A percentile compares a stretch with the other conserved stretches of the same genome.
Conservation (phyloP, 495 filamentous ascomycete species). For the Usnea hakonensis region DNA sequence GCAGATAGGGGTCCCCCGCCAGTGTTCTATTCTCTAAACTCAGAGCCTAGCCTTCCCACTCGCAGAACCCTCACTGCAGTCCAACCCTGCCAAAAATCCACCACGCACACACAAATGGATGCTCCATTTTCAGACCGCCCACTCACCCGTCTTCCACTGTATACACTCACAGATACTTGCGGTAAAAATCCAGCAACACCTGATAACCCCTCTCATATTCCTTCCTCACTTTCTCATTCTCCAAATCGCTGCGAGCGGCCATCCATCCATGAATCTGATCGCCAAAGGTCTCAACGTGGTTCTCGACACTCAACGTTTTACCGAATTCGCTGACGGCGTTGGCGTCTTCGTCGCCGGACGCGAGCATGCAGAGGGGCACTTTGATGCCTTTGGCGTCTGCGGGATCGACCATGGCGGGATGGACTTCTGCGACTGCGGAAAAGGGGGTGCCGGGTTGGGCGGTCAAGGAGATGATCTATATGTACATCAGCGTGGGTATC, state of each 20-base stretch:
- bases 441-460: slow-evolving; percentile 54
- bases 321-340: slow-evolving; percentile 67
- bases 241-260: slow-evolving; percentile 64
- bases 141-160: slow-evolving; percentile 7
- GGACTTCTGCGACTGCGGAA: slow-evolving; percentile 59
- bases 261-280: slow-evolving; percentile 90
- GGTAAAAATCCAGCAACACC: slow-evolving; percentile 65
- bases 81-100: not conserved
- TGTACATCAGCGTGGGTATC: too few species aligned
- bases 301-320: slow-evolving; percentile 53
- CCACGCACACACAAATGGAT: not conserved
- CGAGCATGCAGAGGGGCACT: slow-evolving; percentile 57
- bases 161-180: slow-evolving; percentile 58
- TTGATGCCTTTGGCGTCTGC: slow-evolving; percentile 60
- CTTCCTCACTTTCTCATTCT: slow-evolving; percentile 55
- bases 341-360: slow-evolving; percentile 57
- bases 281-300: slow-evolving; percentile 70
- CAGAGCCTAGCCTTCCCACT: not conserved
- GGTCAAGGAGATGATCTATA: slow-evolving; percentile 53
- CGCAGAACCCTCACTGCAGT: not conserved
- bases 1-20: not conserved
- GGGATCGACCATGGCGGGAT: slow-evolving; percentile 86
- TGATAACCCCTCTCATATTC: slow-evolving; percentile 79
- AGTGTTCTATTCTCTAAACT: not conserved
- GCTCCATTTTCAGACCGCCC: too few species aligned